Conservation (phyloP, 2,329 filamentous ascomycete species). For the Alternaria dauci region DNA sequence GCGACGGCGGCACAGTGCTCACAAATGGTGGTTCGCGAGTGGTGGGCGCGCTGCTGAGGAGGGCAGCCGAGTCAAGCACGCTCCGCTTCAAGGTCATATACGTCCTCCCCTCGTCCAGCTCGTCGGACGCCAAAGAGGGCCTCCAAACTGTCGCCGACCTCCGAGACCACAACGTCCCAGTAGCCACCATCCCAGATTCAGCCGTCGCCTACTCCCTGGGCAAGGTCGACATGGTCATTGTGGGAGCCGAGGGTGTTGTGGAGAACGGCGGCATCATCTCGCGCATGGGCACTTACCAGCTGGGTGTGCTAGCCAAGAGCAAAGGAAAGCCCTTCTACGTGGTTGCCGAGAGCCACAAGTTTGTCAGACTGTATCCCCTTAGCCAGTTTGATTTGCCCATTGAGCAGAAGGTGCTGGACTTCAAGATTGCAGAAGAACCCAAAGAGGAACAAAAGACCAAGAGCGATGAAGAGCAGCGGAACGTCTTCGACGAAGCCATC, state of each 20-base stretch:
- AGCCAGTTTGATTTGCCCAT: slow-evolving; percentile 83
- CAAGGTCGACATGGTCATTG: slow-evolving; percentile 73
- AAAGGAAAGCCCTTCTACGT: slow-evolving; percentile 85
- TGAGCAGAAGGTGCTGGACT: slow-evolving; percentile 79
- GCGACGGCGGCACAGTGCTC: slow-evolving; percentile 81
- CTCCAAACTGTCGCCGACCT: slow-evolving; percentile 75
- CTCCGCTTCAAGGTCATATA: slow-evolving; percentile 87
- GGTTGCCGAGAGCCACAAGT: slow-evolving; percentile 95
- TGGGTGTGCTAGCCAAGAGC: slow-evolving; percentile 79
- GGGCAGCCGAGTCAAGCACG: slow-evolving; percentile 72
- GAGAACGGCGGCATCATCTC: slow-evolving; percentile 95
- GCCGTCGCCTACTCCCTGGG: slow-evolving; percentile 82
- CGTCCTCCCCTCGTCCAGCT: slow-evolving; percentile 50
- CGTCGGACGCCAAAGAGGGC: slow-evolving; percentile 63
- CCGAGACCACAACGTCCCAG: slow-evolving; percentile 77
- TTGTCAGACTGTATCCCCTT: slow-evolving; percentile 85
- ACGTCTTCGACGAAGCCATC: slow-evolving; percentile 55
- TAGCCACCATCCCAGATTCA: slow-evolving; percentile 79
- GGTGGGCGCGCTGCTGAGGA: slow-evolving; percentile 77
- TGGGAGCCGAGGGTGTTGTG: slow-evolving; percentile 82
- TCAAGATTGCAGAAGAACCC: slow-evolving; percentile 63
- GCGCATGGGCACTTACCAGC: slow-evolving; percentile 84
- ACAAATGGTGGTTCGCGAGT: slow-evolving; percentile 89
- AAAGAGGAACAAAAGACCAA: slow-evolving; percentile 18
- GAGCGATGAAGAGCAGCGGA: slow-evolving; percentile 40